Evolutionary conservation across 2,329 filamentous ascomycete genomes (phyloP), one percentile per base, ranked within the genome.

Genomic region (Incumbomyces lentus): DNA sequence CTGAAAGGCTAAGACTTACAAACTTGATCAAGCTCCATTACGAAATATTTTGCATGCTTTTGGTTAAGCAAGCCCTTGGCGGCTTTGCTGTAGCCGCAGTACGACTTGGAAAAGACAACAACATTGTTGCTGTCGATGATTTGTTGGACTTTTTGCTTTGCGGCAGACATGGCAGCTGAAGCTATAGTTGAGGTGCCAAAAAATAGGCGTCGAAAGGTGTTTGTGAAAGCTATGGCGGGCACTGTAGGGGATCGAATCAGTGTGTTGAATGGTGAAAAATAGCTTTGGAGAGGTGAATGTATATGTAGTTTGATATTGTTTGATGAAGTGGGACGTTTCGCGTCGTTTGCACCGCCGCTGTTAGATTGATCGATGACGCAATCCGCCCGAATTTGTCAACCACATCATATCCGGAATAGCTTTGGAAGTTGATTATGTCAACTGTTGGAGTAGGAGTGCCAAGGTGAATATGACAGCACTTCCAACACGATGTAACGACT

Each of bases 91-190:
- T 94, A 93, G 11, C 89, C 88, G 78, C 92, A 98, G 73, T 87
- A 95, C 13, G 83, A 86, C 74, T 98, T 98, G 69, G 84, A 89
- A 77, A 98, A 98, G 64, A 98, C 86, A 60, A 92, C 85, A 66
- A 95, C 88, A 59, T 79, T 70, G 71, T 95, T 92, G 62, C 89
- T 81, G 68, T 92, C 79, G 67, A 96, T 95, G 70, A 95, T 81
- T 61, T 73, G 67, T 68, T 95, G 80, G 52, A 85, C 86, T 69
- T 93, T 93, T 54, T 77, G 74, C 70, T 85, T 86, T 62, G 86
- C 85, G 64, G 84, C 79, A 62, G 86, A 81, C 85, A 94, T 93
- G 60, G 70, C 77, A 69, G 77, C 73, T 58, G 83, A 73, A 51
- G 67, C 73, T 56, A 72, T 52, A 35, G 58, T 63, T 52, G 71